Conservation (phyloP, 305 asterid genomes). For the Solanum hybrid region DNA sequence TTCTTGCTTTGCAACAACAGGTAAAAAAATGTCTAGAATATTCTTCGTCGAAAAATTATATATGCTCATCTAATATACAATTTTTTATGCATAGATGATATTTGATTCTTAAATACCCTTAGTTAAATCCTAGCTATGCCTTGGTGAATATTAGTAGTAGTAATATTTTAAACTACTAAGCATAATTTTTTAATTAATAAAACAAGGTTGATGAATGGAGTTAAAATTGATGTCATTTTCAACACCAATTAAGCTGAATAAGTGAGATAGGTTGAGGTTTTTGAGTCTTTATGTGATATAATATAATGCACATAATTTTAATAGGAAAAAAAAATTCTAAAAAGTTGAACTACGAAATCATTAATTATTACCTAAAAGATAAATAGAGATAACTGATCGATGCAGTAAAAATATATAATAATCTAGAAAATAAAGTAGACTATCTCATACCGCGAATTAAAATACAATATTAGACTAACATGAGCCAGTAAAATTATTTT, state of each 20-base stretch:
- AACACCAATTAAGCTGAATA: background rate
- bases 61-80: background rate
- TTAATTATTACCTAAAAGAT: background rate
- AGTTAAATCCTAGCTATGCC: background rate
- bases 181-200: no score
- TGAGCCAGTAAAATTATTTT: background rate
- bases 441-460: no score
- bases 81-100: no score
- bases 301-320: background rate
- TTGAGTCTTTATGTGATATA: background rate
- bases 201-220: background rate
- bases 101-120: background rate
- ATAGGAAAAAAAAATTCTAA: background rate
- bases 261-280: background rate
- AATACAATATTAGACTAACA: background rate
- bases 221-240: background rate
- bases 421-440: background rate
- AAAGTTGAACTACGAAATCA: background rate
- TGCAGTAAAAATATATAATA: no score
- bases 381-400: no score
- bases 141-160: background rate
- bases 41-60: background rate
- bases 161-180: background rate
- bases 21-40: conserved; percentile 12
- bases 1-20: conserved; percentile 81